phyloP scores from a whole-genome alignment of 495 filamentous ascomycete species.

The Aspergillus taichungensis region DNA sequence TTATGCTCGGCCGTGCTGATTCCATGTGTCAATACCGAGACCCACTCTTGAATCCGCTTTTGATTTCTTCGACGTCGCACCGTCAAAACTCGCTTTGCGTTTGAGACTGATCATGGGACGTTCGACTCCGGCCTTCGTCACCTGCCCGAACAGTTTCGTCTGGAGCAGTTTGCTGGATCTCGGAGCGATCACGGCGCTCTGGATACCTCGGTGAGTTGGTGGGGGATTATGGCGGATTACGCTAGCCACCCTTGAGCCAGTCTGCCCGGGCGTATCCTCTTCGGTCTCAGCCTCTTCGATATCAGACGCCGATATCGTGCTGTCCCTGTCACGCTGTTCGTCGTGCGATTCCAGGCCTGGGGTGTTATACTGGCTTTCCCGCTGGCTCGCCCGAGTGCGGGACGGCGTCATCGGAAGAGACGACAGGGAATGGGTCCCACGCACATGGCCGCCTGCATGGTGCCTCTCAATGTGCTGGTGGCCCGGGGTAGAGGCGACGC shows the following conservation, averaged over 20 bases:
- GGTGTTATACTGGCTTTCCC: conserved; percentile 45
- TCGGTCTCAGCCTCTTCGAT: conserved; percentile 52
- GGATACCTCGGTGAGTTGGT: conserved; percentile 13
- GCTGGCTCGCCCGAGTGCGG: conserved; percentile 30
- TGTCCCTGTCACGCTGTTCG: conserved; percentile 61
- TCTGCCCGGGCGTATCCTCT: conserved; percentile 47
- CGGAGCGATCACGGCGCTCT: conserved; percentile 15
- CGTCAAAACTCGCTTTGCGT: conserved; percentile 47
- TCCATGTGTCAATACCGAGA: conserved; percentile 50
- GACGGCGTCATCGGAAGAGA: conserved; percentile 73
- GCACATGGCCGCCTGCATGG: conserved; percentile 47
- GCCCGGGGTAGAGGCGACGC: conserved; percentile 55
- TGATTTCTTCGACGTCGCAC: conserved; percentile 50
- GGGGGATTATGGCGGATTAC: conserved; percentile 41
- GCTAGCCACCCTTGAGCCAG: conserved; percentile 40
- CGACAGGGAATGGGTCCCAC: conserved; percentile 65
- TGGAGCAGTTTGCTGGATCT: conserved; percentile 44
- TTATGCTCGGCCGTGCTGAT: conserved; percentile 11
- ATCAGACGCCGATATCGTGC: conserved; percentile 81
- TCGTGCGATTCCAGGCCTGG: conserved; percentile 46
- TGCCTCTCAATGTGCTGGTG: conserved; percentile 37
- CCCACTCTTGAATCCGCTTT: conserved; percentile 49
- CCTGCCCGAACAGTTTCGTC: conserved; percentile 58
- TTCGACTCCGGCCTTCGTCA: conserved; percentile 48
- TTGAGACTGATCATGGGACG: conserved; percentile 37